Evolutionary conservation across 495 filamentous ascomycete species (phyloP), one percentile per base, ranked within the genome.

Genomic region (Xylaria castorea): DNA sequence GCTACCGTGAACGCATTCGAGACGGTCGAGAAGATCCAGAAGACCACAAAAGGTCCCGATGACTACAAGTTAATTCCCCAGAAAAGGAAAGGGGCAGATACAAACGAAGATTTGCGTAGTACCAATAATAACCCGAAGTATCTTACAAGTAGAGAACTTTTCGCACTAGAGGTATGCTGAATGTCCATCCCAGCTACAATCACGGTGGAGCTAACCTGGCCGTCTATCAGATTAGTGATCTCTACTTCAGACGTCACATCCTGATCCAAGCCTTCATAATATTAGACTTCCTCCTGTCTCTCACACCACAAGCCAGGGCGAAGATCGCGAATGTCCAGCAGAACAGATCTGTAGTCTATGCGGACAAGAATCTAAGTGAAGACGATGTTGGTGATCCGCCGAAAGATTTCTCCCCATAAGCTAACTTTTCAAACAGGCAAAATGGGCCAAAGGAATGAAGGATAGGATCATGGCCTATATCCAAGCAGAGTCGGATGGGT

Each of bases 181-280:
- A 32, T 68, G 6, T 6, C 46, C 57, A 50, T 20, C 42, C 66
- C 63, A 62, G 34, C 36, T 32, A 22, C 5, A 38, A 42, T 16
- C 30, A 22, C 5, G 22, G 2, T 27, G 14, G 5, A 20, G 18
- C 58, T 74, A 63, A 82, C 79, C 20, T 77, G 11, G 18, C 63
- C 58, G 66, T 27, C 8, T 51, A 18, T 53, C 75, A 95, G 92
- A 89, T 98, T 76, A 93, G 93, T 79, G 96, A 99, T 78, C 89
- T 97, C 50, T 93, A 97, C 18, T 98, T 99, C 76, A 88, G 96
- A 68, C 87, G 96, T 67, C 94, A 99, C 81, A 92, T 98, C 61
- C 86, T 98, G 61, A 94, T 99, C 9, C 96, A 99, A 80, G 93
- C 93, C 6, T 89, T 98, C 60, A 98, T 99, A 66, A 85, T 97